A percentile compares a stretch with the other conserved stretches of the same genome.
Evolutionary conservation across 345 rosid species (phyloP).

Genomic region (Murraya paniculata): DNA sequence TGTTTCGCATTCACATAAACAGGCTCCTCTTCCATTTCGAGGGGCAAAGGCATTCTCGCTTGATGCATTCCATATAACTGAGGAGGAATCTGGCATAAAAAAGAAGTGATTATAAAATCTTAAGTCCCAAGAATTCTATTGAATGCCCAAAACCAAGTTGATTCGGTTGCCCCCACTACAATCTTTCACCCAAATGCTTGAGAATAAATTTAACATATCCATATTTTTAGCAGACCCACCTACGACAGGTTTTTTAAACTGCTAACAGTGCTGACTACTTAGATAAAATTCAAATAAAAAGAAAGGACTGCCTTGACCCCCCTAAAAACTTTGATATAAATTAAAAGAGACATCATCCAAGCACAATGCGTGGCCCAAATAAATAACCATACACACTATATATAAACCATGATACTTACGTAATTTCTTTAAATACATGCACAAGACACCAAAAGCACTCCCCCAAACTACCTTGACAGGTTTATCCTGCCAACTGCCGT

Average conservation of each 20-base stretch:
- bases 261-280: background rate
- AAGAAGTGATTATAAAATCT: background rate
- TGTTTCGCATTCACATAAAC: slow-evolving; percentile 78
- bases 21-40: slow-evolving; percentile 70
- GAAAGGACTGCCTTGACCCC: background rate
- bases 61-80: slow-evolving; percentile 50
- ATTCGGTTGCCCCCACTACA: background rate
- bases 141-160: background rate
- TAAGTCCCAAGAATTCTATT: background rate
- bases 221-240: background rate
- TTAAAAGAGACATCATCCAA: background rate
- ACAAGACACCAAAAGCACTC: background rate
- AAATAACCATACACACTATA: background rate
- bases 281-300: background rate
- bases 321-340: background rate
- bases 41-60: slow-evolving; percentile 65
- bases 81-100: slow-evolving; percentile 31
- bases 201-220: background rate
- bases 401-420: no score
- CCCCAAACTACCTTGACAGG: background rate
- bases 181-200: background rate
- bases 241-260: background rate
- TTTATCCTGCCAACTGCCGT: background rate
- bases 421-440: background rate
- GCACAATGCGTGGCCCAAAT: background rate